Evolutionary conservation across 176 grass and related monocot genomes (phyloP), one percentile per base, ranked within the genome.

Genomic region (Juncus effusus): DNA sequence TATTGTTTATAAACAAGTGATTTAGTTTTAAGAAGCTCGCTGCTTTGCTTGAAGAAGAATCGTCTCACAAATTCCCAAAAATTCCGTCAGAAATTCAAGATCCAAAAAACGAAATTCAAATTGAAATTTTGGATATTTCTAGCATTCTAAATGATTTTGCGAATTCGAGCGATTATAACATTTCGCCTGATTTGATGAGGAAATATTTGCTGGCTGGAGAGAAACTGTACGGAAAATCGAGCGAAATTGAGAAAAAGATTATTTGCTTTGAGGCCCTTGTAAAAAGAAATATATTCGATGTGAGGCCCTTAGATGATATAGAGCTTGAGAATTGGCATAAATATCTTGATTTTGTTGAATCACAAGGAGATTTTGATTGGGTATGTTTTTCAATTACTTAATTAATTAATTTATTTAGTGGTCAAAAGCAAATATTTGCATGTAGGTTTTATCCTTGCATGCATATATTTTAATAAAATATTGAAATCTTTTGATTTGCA

Each of bases 301-400:
- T 86, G 79, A 96, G 88, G 66, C 82, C 82, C 70, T 79, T 96
- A 58, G 87, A 91, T 81, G 77, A 83, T 64, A 56, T 49, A 66
- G 84, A 96, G 67, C 87, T 96, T 68, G 74, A 86, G 74, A 96
- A 86, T 79, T 96, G 92, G 92, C 88, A 88, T 69, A 65, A 13
- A 10, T 96, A 96, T 84, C 84, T 96, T 74, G 85, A 91, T 54
- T 96, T 83, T 86, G 87, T 86, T 67, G 92, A 91, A 74, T 88
- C 75, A 40, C 73, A 96, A 77, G 87, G 81, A 12, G 87, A 96
- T 88, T 96, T 96, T 86, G 84, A 96, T 64, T 96, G 92, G 92
- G 92, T 91, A 96, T 70, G 69, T 41, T 47, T 47, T 47, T 5
- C 44, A 47, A 47, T 47, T 28, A 28, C 19, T 28, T 28, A 28